Evolutionary conservation across 495 filamentous ascomycete species (phyloP).

Genomic region (Neurospora discreta): DNA sequence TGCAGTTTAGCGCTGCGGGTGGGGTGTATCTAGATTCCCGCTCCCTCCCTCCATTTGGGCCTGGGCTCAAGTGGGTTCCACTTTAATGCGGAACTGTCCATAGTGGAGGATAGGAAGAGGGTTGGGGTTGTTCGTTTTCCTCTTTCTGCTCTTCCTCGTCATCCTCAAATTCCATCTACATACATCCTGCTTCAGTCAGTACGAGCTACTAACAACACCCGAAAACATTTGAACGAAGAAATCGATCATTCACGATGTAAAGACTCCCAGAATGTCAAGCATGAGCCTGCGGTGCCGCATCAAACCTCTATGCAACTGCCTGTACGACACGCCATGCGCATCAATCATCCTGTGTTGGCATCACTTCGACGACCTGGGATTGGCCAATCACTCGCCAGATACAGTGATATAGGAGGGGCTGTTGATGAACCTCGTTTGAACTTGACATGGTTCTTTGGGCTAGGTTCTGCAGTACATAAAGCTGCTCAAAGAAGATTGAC

Average conservation of each 20-base stretch:
- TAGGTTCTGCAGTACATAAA: neutral
- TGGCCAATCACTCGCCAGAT: neutral
- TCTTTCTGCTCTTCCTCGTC: neutral
- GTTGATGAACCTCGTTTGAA: neutral
- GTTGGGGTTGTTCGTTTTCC: neutral
- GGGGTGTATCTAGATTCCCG: neutral
- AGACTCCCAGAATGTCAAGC: neutral
- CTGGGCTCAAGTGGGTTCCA: neutral
- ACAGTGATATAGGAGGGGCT: neutral
- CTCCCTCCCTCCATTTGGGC: neutral
- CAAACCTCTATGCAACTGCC: neutral
- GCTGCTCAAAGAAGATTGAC: neutral
- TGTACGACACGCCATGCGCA: neutral
- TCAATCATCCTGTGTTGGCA: neutral
- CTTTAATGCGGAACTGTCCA: neutral
- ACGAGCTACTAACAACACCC: neutral
- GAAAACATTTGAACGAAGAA: neutral
- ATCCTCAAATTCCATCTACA: neutral
- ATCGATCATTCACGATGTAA: neutral
- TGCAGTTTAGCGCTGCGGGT: neutral
- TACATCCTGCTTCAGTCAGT: neutral
- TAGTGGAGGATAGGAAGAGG: neutral
- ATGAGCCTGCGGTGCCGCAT: neutral
- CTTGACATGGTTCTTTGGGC: neutral
- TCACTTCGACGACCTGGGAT: neutral